Conservation (phyloP, 441 rosid genomes). For the Pelargonium fulgidum region DNA sequence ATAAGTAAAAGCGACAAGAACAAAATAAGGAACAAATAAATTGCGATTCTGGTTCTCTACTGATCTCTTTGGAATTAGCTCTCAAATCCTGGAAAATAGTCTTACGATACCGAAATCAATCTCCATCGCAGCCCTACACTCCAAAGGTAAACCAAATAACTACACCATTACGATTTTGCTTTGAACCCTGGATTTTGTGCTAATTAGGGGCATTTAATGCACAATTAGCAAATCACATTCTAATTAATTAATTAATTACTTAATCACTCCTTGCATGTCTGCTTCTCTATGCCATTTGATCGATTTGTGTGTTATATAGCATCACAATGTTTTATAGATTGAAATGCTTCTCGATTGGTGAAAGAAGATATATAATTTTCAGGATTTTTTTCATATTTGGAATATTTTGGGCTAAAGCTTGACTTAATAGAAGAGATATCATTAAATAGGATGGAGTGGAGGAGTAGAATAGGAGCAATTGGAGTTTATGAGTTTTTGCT, state of each 20-base stretch:
- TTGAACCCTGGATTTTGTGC: background rate
- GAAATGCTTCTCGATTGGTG: background rate
- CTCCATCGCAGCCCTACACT: background rate
- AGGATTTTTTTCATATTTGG: background rate
- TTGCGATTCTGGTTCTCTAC: background rate
- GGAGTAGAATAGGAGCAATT: too few relatives aligned
- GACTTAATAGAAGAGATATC: too few relatives aligned
- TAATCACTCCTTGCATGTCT: background rate
- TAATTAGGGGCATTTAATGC: background rate
- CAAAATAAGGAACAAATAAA: too few relatives aligned
- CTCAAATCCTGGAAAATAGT: slow-evolving; percentile 5
- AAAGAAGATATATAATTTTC: background rate
- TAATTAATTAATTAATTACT: background rate
- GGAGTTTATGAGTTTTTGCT: too few relatives aligned
- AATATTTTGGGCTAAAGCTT: background rate
- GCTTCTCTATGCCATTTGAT: background rate
- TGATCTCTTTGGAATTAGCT: background rate
- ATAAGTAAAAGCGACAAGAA: background rate
- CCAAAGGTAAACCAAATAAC: background rate
- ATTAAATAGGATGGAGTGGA: too few relatives aligned
- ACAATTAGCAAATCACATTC: background rate
- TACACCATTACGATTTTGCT: background rate
- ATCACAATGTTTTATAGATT: background rate
- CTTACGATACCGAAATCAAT: background rate
- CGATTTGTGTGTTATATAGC: background rate